Evolutionary conservation across 2,329 filamentous ascomycete genomes (phyloP).

Genomic region (Ophiostoma tasmaniense): DNA sequence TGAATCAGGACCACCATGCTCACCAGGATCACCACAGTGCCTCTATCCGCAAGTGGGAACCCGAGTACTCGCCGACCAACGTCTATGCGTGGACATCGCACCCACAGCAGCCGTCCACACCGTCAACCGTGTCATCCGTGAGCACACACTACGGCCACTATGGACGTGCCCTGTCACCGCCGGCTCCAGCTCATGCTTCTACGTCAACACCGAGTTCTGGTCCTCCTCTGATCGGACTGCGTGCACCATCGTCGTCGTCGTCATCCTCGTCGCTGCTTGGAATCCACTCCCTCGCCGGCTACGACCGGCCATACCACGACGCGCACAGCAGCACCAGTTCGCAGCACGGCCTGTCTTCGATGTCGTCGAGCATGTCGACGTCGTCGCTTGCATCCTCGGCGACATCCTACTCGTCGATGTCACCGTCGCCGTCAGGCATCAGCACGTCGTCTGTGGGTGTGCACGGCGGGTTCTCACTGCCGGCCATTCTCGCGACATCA

Average conservation of each 20-base stretch:
- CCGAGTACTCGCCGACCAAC: conserved; percentile 4
- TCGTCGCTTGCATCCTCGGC: conserved; percentile 7
- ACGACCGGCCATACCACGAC: conserved; percentile 1
- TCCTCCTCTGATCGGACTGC: not conserved
- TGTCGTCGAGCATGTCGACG: conserved; percentile 9
- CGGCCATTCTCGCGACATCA: conserved; percentile 14
- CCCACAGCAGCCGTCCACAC: not conserved
- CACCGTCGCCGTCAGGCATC: conserved; percentile 6
- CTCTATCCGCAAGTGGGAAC: conserved; percentile 8
- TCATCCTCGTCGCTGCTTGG: not conserved
- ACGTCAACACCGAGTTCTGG: not conserved
- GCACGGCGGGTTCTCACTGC: conserved; percentile 12
- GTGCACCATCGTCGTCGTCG: not conserved
- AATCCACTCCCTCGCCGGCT: conserved; percentile 6
- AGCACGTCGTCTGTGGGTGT: not conserved
- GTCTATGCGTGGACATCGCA: conserved; percentile 5
- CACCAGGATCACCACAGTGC: not conserved
- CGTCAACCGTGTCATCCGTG: not conserved
- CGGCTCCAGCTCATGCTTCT: not conserved
- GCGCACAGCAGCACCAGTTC: conserved; percentile 6
- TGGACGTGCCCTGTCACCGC: conserved; percentile 5
- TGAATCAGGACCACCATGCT: not conserved
- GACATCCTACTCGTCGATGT: conserved; percentile 12
- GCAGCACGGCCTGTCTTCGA: conserved; percentile 4
- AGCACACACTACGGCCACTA: not conserved